Conservation (phyloP, 2,329 filamentous ascomycete genomes). For the Fusarium subtropicale region DNA sequence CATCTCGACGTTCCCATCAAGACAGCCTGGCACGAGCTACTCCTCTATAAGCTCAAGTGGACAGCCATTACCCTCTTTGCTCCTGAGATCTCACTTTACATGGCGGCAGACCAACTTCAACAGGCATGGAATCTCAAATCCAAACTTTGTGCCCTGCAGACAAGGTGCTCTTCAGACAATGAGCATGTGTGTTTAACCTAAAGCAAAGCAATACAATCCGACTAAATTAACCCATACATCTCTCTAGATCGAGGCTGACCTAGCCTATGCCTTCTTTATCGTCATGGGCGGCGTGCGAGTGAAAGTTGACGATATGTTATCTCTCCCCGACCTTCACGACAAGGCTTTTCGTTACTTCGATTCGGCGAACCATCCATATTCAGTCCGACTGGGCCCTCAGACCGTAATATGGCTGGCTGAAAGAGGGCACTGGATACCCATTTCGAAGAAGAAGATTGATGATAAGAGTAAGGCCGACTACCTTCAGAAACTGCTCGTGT, state of each 20-base stretch:
- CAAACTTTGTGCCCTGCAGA: background rate
- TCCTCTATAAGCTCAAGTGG: constrained; percentile 47
- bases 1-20: constrained; percentile 53
- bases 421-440: constrained; percentile 12
- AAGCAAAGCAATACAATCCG: background rate
- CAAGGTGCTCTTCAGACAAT: background rate
- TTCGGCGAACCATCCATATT: constrained; percentile 2
- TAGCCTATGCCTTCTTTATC: constrained; percentile 47
- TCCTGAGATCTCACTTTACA: constrained; percentile 50
- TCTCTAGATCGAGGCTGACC: constrained; percentile 21
- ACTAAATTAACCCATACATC: background rate
- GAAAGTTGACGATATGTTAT: constrained; percentile 12
- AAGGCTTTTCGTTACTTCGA: constrained; percentile 4
- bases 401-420: constrained; percentile 14
- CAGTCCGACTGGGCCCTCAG: constrained; percentile 7
- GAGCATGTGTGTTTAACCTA: background rate
- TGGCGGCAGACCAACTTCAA: constrained; percentile 33
- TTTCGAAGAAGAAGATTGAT: constrained; percentile 40
- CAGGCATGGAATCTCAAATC: constrained; percentile 18
- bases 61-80: constrained; percentile 47
- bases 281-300: constrained; percentile 48
- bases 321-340: constrained; percentile 9
- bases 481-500: constrained; percentile 52
- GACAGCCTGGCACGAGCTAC: constrained; percentile 6
- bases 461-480: constrained; percentile 55